Evolutionary conservation across 164 flowering plant genomes (phyloP), one percentile per base, ranked within the genome.

Genomic region (Chimonanthus praecox): DNA sequence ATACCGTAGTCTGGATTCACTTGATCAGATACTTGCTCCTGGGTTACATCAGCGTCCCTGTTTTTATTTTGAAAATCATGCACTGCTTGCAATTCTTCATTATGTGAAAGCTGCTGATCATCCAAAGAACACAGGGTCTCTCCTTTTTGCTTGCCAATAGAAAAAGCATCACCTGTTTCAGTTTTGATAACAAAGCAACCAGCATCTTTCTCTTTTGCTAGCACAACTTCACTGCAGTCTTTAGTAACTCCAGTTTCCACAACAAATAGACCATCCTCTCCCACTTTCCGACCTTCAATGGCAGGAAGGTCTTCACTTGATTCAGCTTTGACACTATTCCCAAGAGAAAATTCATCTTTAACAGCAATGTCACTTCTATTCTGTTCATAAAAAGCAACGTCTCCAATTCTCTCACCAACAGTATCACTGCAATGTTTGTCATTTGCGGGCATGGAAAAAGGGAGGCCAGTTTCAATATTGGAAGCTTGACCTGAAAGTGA

Each of bases 271-370:
- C 21, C 21, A 20, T 20, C 21, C 21, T 20, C 21, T 7, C 70
- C 58, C 43, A 44, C 50, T 58, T 71, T 49, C 58, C 50, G 45
- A 16, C 10, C 58, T 69, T 49, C 10, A 49, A 4, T n/a, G 9
- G 43, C 71, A 69, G 3, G 10, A 46, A 10, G 13, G 9, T 11
- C 47, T 67, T 67, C 48, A 67, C 16, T 67, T 13, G 47, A 21
- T 67, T 67, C 69, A 67, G 48, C n/a, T 67, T 67, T 67, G 69
- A 67, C 21, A 20, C 21, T 20, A 20, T 20, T 20, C 21, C 21
- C 21, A 20, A 20, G 21, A 20, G 21, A 20, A 20, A 20, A 20
- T 20, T 20, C 21, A 20, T 20, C 21, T 20, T 20, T 20, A 20
- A 20, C 21, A 20, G 21, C 21, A 20, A 20, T 20, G 21, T 20